Conservation (phyloP, 805 yeast species). For the Ogataea nonfermentans region DNA sequence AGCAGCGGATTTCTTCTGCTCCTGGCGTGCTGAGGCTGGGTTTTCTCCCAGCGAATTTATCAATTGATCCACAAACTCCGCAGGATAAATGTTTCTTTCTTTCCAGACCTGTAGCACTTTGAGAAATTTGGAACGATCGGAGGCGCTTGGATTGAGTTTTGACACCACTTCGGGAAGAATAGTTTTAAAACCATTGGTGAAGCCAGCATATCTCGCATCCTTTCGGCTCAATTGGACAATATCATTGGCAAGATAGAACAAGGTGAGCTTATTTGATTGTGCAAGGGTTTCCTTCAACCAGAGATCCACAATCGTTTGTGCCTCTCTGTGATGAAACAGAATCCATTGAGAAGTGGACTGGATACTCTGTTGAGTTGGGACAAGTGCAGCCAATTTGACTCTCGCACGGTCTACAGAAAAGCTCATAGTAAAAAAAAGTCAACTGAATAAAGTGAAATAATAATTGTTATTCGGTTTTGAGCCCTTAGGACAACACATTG, state of each 20-base stretch:
- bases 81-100: slow-evolving; percentile 47
- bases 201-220: slow-evolving; percentile 52
- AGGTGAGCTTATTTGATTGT: slow-evolving; percentile 43
- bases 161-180: slow-evolving; percentile 44
- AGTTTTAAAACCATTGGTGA: slow-evolving; percentile 53
- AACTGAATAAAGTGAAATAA: neutral
- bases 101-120: slow-evolving; percentile 58
- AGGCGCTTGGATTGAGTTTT: slow-evolving; percentile 26
- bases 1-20: slow-evolving; percentile 1
- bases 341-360: slow-evolving; percentile 73
- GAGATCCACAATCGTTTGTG: slow-evolving; percentile 47
- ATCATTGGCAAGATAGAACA: slow-evolving; percentile 75
- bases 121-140: slow-evolving; percentile 40
- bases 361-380: slow-evolving; percentile 69
- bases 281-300: slow-evolving; percentile 41
- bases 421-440: slow-evolving; percentile 37
- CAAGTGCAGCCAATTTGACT: slow-evolving; percentile 46
- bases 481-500: slow-evolving; percentile 9
- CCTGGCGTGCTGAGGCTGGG: neutral
- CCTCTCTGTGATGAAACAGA: slow-evolving; percentile 62
- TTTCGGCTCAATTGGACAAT: slow-evolving; percentile 76
- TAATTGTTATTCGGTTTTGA: slow-evolving; percentile 3
- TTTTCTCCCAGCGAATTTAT: slow-evolving; percentile 2
- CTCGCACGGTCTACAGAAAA: slow-evolving; percentile 49
- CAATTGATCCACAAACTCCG: slow-evolving; percentile 19